Percentiles rank a stretch among this genome's conserved stretches.
phyloP scores from a whole-genome alignment of 371 early-diverging fungal species.

The Mucor sp. region DNA sequence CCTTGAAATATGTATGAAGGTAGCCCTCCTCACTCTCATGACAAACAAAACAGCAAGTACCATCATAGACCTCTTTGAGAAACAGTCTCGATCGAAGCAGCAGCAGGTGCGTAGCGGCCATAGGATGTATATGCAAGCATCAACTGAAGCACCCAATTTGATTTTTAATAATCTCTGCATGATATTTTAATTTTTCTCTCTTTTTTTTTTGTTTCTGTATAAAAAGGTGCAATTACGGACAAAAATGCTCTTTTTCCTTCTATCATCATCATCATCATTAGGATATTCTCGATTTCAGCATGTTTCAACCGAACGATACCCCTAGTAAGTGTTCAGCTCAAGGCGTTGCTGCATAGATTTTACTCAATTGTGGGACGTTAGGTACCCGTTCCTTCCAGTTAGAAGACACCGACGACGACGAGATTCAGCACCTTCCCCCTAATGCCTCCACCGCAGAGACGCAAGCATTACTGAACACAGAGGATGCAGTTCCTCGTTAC shows the following conservation, averaged over 20 bases:
- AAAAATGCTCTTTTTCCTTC: neutral
- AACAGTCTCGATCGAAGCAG: neutral
- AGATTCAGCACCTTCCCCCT: constrained; percentile 9
- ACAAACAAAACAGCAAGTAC: neutral
- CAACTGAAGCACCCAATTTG: neutral
- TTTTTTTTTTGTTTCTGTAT: neutral
- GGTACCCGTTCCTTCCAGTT: constrained; percentile 16
- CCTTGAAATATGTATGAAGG: neutral
- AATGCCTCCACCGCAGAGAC: constrained; percentile 20
- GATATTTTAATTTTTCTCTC: neutral
- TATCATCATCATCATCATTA: neutral
- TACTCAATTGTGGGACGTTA: neutral
- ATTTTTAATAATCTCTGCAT: neutral
- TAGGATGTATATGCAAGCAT: neutral
- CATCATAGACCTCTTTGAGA: neutral
- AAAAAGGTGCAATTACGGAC: neutral
- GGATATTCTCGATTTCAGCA: neutral
- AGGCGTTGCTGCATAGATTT: neutral
- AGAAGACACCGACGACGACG: constrained; percentile 28
- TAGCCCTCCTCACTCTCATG: neutral
- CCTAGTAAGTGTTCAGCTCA: neutral
- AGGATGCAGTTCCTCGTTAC: constrained; percentile 29
- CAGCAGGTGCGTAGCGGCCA: neutral
- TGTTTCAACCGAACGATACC: neutral
- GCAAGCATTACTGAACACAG: constrained; percentile 12